phyloP scores from a whole-genome alignment of 768 basidiomycete genomes.

The Scleroderma citrinum region DNA sequence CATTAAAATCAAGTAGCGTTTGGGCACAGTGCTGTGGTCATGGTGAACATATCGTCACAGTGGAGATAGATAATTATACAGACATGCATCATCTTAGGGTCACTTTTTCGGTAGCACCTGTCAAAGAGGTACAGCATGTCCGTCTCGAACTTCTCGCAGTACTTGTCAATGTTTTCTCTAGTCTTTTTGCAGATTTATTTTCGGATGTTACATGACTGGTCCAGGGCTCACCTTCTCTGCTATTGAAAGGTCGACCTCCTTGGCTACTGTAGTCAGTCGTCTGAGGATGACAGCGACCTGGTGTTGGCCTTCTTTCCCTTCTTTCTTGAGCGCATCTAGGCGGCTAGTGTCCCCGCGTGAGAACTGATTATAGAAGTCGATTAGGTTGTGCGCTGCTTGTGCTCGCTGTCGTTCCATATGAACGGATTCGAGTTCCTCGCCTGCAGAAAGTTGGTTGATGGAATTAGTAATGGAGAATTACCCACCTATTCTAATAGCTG shows the following conservation, averaged over 20 bases:
- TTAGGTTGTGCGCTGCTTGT: slow-evolving; percentile 89
- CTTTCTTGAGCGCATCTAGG: slow-evolving; percentile 75
- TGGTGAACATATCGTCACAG: slow-evolving; percentile 6
- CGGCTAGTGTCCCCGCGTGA: slow-evolving; percentile 71
- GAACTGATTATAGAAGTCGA: slow-evolving; percentile 92
- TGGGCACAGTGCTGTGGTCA: slow-evolving; percentile 87
- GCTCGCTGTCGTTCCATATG: slow-evolving; percentile 89
- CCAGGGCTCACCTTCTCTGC: slow-evolving; percentile 61
- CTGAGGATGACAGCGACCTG: slow-evolving; percentile 86
- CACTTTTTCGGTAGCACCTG: slow-evolving; percentile 90
- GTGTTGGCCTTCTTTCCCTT: slow-evolving; percentile 81
- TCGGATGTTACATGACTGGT: not conserved
- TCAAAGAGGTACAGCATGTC: slow-evolving; percentile 97
- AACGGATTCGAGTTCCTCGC: slow-evolving; percentile 93
- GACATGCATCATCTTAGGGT: slow-evolving; percentile 99
- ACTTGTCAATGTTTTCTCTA: slow-evolving; percentile 88
- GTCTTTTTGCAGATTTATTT: slow-evolving; percentile 43
- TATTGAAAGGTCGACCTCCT: slow-evolving; percentile 84
- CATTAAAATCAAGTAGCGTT: slow-evolving; percentile 95
- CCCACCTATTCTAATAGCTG: slow-evolving; percentile 89
- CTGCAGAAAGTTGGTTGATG: slow-evolving; percentile 33
- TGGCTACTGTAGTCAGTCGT: slow-evolving; percentile 80
- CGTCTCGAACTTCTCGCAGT: slow-evolving; percentile 98
- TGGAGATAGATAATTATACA: slow-evolving; percentile 20
- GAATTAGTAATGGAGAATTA: not conserved